These are phyloP conservation scores for Globisporangium splendens DNA, from an alignment of 352 stramenopile species.

Conservation along the genomic window DNA sequence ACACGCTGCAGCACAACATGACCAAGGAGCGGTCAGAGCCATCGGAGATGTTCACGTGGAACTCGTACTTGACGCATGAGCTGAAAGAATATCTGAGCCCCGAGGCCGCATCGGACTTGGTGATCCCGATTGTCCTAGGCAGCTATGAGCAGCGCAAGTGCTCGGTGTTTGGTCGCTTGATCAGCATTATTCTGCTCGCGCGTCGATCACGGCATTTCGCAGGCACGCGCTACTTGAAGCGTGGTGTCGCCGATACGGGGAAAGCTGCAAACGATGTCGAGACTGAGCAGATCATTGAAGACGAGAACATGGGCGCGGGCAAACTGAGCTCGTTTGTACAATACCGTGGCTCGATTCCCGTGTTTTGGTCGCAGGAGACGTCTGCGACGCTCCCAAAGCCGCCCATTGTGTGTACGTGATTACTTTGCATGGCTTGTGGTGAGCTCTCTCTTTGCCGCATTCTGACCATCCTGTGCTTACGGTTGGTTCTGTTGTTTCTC, in stretches of 20 bases:
- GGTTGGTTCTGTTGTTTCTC: not conserved
- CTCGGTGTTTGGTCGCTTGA: slow-evolving; percentile 92
- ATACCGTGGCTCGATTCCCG: slow-evolving; percentile 98
- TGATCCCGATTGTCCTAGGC: slow-evolving; percentile 92
- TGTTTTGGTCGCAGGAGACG: slow-evolving; percentile 99
- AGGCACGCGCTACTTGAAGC: slow-evolving; percentile 98
- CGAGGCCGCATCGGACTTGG: slow-evolving; percentile 77
- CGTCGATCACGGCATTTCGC: slow-evolving; percentile 97
- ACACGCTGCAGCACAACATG: slow-evolving; percentile 98
- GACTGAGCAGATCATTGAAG: slow-evolving; percentile 95
- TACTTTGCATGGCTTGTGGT: no score
- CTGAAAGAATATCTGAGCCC: slow-evolving; percentile 84
- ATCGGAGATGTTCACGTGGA: slow-evolving; percentile 97
- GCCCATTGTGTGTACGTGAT: slow-evolving; percentile 85
- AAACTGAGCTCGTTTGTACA: slow-evolving; percentile 97
- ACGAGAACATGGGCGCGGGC: slow-evolving; percentile 84
- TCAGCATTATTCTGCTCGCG: slow-evolving; percentile 96
- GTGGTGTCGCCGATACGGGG: slow-evolving; percentile 95
- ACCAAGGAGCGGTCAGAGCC: slow-evolving; percentile 69
- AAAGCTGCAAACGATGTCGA: slow-evolving; percentile 99
- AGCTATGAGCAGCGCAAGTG: slow-evolving; percentile 97
- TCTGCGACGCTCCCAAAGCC: slow-evolving; percentile 97
- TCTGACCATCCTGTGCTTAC: not conserved
- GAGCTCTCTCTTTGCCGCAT: not conserved
- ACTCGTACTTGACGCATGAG: slow-evolving; percentile 95